phyloP scores from a whole-genome alignment of 305 asterid genomes.

The Caryopteris hybrid region DNA sequence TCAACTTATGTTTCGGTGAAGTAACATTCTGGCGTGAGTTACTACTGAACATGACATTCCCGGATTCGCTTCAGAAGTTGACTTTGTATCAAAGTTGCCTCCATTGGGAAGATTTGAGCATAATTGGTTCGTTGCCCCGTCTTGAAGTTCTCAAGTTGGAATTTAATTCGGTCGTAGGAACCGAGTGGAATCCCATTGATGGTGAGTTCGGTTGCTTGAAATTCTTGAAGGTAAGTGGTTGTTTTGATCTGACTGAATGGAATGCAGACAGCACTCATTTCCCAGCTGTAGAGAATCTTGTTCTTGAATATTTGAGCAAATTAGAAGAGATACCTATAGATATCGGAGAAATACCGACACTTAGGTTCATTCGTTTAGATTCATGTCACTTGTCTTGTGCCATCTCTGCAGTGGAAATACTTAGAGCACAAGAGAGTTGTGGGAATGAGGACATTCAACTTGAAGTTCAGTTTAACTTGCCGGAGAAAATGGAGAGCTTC shows the following conservation, averaged over 20 bases:
- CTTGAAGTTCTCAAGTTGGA: not conserved
- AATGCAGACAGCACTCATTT: not conserved
- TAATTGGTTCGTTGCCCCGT: not conserved
- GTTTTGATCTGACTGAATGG: not conserved
- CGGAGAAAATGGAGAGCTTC: no score
- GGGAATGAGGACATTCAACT: slow-evolving; percentile 7
- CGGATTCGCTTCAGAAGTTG: not conserved
- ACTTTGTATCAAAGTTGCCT: not conserved
- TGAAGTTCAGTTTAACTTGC: not conserved
- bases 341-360: slow-evolving; percentile 14
- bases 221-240: not conserved
- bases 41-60: not conserved
- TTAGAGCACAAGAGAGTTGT: not conserved
- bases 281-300: slow-evolving; percentile 8
- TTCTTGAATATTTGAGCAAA: not conserved
- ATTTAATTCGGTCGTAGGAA: not conserved
- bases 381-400: not conserved
- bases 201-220: not conserved
- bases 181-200: not conserved
- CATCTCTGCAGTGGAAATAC: not conserved
- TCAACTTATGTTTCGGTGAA: not conserved
- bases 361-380: not conserved
- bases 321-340: slow-evolving; percentile 11
- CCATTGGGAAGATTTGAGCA: not conserved
- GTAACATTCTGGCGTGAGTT: not conserved